Evolutionary conservation across 2,329 filamentous ascomycete genomes (phyloP).

Genomic region (Aspergillus carbonarius): DNA sequence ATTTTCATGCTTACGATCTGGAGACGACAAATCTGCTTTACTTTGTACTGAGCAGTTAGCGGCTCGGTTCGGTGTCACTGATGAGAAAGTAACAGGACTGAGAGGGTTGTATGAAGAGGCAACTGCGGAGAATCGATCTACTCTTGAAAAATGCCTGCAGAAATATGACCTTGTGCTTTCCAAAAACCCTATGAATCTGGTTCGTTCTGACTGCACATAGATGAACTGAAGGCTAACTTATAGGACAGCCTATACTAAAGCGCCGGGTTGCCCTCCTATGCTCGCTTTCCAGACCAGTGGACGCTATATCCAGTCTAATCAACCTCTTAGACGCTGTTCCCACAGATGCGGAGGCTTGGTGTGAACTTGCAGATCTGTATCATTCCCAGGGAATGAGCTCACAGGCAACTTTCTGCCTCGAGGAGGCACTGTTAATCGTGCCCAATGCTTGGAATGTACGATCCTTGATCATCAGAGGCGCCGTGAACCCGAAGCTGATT

Average conservation of each 20-base stretch:
- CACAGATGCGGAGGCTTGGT: slow-evolving; percentile 90
- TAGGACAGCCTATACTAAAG: slow-evolving; percentile 73
- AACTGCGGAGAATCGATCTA: slow-evolving; percentile 63
- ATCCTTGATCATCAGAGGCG: not conserved
- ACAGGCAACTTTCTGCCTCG: slow-evolving; percentile 83
- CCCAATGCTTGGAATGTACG: slow-evolving; percentile 95
- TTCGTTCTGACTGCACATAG: slow-evolving; percentile 46
- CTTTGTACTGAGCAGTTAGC: slow-evolving; percentile 73
- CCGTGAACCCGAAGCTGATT: slow-evolving; percentile 6
- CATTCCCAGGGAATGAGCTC: slow-evolving; percentile 72
- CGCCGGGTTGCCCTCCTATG: slow-evolving; percentile 76
- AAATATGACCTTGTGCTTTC: slow-evolving; percentile 75
- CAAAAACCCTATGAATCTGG: slow-evolving; percentile 76
- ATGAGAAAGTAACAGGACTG: slow-evolving; percentile 83
- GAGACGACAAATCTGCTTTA: slow-evolving; percentile 75
- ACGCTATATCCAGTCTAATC: slow-evolving; percentile 73
- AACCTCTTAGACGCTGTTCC: slow-evolving; percentile 78
- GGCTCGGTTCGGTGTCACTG: slow-evolving; percentile 75
- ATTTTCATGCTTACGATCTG: slow-evolving; percentile 77
- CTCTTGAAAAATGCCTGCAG: slow-evolving; percentile 68
- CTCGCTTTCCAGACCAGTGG: slow-evolving; percentile 66
- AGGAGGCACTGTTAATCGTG: slow-evolving; percentile 82
- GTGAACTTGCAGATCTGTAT: slow-evolving; percentile 87
- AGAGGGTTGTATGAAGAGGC: slow-evolving; percentile 83
- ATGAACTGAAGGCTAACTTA: slow-evolving; percentile 29